Evolutionary conservation across 495 filamentous ascomycete species (phyloP).

Genomic region (Aspergillus olivimuriae): DNA sequence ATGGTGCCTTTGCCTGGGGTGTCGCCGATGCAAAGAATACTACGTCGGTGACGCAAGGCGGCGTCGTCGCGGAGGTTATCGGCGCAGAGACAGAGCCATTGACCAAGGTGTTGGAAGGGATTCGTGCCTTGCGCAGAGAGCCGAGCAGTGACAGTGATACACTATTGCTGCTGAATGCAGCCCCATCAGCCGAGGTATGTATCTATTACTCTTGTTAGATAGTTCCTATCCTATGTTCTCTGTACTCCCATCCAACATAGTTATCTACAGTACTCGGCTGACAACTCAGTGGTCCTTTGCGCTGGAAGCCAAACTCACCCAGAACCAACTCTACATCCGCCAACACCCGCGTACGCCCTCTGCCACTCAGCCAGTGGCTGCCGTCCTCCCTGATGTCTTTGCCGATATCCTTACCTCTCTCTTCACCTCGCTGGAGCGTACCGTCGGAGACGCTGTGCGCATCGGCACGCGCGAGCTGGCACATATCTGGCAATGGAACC

Average conservation of each 20-base stretch:
- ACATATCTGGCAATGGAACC: constrained; percentile 31
- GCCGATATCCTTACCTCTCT: not conserved
- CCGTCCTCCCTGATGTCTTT: not conserved
- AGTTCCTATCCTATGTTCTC: too few relatives aligned
- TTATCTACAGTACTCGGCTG: too few relatives aligned
- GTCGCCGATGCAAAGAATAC: not conserved
- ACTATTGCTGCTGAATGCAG: not conserved
- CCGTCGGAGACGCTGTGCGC: not conserved
- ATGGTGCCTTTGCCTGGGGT: not conserved
- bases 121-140: not conserved
- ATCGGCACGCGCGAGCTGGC: not conserved
- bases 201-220: not conserved
- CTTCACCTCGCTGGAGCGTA: not conserved
- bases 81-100: not conserved
- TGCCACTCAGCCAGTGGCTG: not conserved
- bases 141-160: not conserved
- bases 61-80: not conserved
- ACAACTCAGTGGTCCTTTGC: not conserved
- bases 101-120: not conserved
- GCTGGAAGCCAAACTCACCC: not conserved
- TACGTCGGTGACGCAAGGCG: not conserved
- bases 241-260: too few relatives aligned
- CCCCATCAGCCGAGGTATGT: not conserved
- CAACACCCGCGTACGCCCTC: not conserved
- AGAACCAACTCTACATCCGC: not conserved